A percentile compares a stretch with the other conserved stretches of the same genome.
Conservation (phyloP, 2,329 filamentous ascomycete genomes). For the Fonsecaea nubica region DNA sequence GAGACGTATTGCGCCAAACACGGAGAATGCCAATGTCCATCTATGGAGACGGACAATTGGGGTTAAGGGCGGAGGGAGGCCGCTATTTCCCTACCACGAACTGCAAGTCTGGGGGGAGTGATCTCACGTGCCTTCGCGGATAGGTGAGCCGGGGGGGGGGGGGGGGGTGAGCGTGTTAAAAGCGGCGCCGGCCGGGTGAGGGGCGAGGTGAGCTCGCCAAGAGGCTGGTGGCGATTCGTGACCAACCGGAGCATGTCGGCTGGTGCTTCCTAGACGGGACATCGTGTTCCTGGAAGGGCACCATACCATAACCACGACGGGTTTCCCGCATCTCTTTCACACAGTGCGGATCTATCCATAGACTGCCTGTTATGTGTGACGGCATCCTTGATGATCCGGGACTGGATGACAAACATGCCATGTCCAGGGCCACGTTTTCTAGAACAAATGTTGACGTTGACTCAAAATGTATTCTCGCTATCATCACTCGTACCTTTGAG, state of each 20-base stretch:
- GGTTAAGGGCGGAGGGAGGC: too few species aligned
- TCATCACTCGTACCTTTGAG: background rate
- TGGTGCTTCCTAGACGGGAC: background rate
- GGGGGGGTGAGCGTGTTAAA: too few species aligned
- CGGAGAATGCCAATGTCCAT: too few species aligned
- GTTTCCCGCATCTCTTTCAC: background rate
- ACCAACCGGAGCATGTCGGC: background rate
- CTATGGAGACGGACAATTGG: too few species aligned
- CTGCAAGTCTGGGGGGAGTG: too few species aligned
- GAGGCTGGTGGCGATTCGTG: background rate
- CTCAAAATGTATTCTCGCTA: background rate
- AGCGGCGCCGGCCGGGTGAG: too few species aligned
- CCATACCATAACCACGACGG: background rate
- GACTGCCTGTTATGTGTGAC: background rate
- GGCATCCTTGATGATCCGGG: background rate
- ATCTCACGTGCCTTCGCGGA: too few species aligned
- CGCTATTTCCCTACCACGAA: too few species aligned
- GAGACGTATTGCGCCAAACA: too few species aligned
- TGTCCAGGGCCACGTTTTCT: background rate
- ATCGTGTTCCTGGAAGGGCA: background rate
- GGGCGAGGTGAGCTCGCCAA: too few species aligned
- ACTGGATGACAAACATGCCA: background rate
- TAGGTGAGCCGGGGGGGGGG: too few species aligned
- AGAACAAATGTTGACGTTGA: too few species aligned
- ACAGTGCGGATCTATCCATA: background rate